Conservation (phyloP, 371 early-diverging fungal genomes). For the Mortierella sp. region DNA sequence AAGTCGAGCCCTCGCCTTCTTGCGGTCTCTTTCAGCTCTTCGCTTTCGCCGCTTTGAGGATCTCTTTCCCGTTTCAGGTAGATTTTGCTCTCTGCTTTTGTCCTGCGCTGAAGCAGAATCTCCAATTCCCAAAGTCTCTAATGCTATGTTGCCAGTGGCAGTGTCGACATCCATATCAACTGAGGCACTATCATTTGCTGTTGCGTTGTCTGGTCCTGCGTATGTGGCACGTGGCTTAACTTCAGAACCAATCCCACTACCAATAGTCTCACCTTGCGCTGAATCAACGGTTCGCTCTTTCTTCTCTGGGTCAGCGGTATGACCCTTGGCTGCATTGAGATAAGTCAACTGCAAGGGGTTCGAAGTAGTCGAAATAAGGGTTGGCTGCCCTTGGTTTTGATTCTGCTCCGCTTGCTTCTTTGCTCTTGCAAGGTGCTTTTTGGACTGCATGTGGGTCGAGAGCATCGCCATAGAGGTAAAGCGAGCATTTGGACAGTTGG, state of each 20-base stretch:
- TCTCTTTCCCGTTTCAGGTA: neutral
- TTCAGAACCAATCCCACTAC: too few relatives aligned
- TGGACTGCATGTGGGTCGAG: constrained; percentile 29
- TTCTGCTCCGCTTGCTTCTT: constrained; percentile 3
- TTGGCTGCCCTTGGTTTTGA: neutral
- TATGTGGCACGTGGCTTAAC: neutral
- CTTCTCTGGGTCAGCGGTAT: too few relatives aligned
- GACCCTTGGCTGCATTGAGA: neutral
- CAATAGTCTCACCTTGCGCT: too few relatives aligned
- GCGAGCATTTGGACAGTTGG: constrained; percentile 28
- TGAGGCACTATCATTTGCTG: neutral
- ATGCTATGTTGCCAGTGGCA: neutral
- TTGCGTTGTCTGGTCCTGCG: neutral
- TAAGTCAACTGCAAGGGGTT: neutral
- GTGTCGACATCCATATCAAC: neutral
- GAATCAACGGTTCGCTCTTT: too few relatives aligned
- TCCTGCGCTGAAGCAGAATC: neutral
- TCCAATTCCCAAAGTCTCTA: neutral
- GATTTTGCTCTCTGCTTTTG: neutral
- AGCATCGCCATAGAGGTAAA: constrained; percentile 40
- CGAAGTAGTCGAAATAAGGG: neutral
- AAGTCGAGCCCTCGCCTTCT: constrained; percentile 15
- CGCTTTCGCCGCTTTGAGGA: constrained; percentile 18
- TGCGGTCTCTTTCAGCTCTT: constrained; percentile 15
- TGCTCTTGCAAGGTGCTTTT: constrained; percentile 23